Evolutionary conservation across 2,329 filamentous ascomycete species (phyloP).

Genomic region (Claviceps fusiformis): DNA sequence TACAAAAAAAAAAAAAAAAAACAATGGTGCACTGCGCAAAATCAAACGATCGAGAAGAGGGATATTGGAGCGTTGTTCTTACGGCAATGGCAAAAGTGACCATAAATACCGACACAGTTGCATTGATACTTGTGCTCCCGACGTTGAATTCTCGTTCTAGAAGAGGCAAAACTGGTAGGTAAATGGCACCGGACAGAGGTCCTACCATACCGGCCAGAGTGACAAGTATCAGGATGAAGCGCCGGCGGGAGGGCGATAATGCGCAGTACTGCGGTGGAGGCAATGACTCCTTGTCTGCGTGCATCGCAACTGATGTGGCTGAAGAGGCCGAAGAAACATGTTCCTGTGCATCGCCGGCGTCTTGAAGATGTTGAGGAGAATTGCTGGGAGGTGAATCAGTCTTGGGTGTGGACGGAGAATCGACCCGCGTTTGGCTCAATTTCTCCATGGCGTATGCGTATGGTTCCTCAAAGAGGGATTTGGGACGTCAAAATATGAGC

Average conservation of each 20-base stretch:
- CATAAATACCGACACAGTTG: conserved; percentile 31
- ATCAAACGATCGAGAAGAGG: too few relatives aligned
- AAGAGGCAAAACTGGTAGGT: conserved; percentile 25
- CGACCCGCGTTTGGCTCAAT: background rate
- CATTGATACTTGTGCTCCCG: conserved; percentile 24
- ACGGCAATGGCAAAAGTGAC: conserved; percentile 26
- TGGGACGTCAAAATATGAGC: background rate
- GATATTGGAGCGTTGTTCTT: conserved; percentile 1
- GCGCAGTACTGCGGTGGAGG: conserved; percentile 21
- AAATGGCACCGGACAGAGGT: conserved; percentile 29
- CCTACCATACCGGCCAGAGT: conserved; percentile 28
- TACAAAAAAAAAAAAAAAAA: too few relatives aligned
- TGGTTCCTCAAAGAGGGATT: background rate
- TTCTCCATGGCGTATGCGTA: background rate
- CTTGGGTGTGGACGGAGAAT: background rate
- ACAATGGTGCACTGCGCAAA: background rate
- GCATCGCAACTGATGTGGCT: background rate
- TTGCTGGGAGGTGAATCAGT: background rate
- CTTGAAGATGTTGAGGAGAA: background rate
- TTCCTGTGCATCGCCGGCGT: background rate
- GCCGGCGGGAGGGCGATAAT: conserved; percentile 20
- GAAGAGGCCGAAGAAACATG: background rate
- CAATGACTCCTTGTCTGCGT: background rate
- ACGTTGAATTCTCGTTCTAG: conserved; percentile 24
- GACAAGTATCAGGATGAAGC: conserved; percentile 24